Conservation (phyloP, 1,284 basidiomycete genomes). For the Pseudozyma flocculosa region DNA sequence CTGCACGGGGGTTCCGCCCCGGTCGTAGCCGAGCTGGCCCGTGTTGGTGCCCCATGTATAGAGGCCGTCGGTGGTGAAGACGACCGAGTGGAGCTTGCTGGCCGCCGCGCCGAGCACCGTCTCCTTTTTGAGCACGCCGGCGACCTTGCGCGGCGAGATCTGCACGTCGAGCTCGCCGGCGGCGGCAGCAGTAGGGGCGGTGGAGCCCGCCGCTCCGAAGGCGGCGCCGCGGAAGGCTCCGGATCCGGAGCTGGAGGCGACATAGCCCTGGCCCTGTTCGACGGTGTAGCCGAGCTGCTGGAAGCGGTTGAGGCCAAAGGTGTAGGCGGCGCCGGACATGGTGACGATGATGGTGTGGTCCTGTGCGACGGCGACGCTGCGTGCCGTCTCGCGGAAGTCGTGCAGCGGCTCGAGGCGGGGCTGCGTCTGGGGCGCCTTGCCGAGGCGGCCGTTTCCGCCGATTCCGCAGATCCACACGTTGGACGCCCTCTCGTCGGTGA, state of each 20-base stretch:
- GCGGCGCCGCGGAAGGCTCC: too few species aligned
- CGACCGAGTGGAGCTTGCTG: conserved; percentile 81
- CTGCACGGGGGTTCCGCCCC: conserved; percentile 72
- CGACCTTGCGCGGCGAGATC: conserved; percentile 72
- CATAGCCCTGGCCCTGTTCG: conserved; percentile 62
- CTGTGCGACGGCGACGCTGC: conserved; percentile 75
- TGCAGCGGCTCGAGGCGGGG: conserved; percentile 69
- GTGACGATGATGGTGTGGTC: conserved; percentile 91
- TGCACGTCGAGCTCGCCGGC: conserved; percentile 65
- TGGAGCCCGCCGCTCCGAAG: too few species aligned
- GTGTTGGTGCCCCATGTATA: conserved; percentile 95
- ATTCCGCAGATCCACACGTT: conserved; percentile 56
- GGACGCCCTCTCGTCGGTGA: conserved; percentile 45
- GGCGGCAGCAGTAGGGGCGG: conserved; percentile 14
- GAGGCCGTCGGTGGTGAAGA: conserved; percentile 79
- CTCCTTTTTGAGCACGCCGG: conserved; percentile 78
- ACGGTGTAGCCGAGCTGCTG: conserved; percentile 79
- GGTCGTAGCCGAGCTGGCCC: conserved; percentile 78
- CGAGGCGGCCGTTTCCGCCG: conserved; percentile 62
- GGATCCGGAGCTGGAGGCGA: conserved; percentile 32
- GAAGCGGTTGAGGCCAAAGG: conserved; percentile 80
- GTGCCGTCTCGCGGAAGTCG: conserved; percentile 64
- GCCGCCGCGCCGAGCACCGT: conserved; percentile 79
- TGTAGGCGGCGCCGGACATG: conserved; percentile 75
- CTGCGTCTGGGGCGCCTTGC: conserved; percentile 76